These are phyloP conservation scores for Candida khao-thaluensis DNA, from an alignment of 805 yeast genomes.

Conservation along the genomic window DNA sequence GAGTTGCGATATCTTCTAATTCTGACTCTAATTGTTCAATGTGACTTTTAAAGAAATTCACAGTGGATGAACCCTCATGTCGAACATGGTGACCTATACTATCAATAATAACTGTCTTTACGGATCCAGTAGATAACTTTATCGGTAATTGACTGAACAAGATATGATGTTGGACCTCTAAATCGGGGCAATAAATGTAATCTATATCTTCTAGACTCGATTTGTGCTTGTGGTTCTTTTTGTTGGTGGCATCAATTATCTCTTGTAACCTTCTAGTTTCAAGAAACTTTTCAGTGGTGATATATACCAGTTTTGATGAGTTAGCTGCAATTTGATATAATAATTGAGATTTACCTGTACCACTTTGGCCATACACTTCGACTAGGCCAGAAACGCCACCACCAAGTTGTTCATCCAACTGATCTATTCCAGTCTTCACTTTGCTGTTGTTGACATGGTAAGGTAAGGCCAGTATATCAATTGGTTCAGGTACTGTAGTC, in stretches of 20 bases:
- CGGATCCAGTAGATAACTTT: conserved; percentile 30
- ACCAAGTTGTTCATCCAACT: conserved; percentile 25
- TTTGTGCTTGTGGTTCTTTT: conserved; percentile 9
- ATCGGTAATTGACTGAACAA: conserved; percentile 67
- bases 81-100: conserved; percentile 81
- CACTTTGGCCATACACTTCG: conserved; percentile 81
- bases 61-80: conserved; percentile 46
- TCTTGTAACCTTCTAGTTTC: conserved; percentile 59
- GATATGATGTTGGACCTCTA: conserved; percentile 74
- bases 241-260: conserved; percentile 19
- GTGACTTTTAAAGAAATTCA: conserved; percentile 30
- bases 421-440: conserved; percentile 25
- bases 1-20: conserved; percentile 8
- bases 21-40: conserved; percentile 12
- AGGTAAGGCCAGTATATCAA: background rate
- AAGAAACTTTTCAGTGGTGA: conserved; percentile 74
- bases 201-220: conserved; percentile 26
- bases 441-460: background rate
- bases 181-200: conserved; percentile 60
- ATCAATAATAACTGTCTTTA: conserved; percentile 62
- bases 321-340: conserved; percentile 62
- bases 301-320: conserved; percentile 51
- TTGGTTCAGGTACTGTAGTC: conserved; percentile 9
- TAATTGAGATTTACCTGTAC: conserved; percentile 84
- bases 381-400: conserved; percentile 44